These are phyloP conservation scores for Ciborinia camelliae DNA, from an alignment of 2,329 filamentous ascomycete genomes.

Conservation along the genomic window DNA sequence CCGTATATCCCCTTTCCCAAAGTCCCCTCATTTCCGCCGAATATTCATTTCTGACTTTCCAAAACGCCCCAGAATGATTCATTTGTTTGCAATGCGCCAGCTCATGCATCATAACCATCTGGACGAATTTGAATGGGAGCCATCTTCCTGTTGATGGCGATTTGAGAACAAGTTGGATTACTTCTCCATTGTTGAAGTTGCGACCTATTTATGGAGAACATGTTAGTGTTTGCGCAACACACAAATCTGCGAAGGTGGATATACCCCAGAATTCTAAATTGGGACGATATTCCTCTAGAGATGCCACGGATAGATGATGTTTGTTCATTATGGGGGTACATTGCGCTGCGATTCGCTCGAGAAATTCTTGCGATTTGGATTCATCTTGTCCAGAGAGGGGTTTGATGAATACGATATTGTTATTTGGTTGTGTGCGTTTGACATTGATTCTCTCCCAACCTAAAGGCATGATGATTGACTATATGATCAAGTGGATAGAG, in stretches of 20 bases:
- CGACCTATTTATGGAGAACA: slow-evolving; percentile 54
- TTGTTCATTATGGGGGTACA: slow-evolving; percentile 70
- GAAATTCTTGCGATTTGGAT: slow-evolving; percentile 62
- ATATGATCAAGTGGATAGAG: neutral
- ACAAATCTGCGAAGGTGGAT: neutral
- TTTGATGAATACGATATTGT: slow-evolving; percentile 81
- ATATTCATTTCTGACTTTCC: slow-evolving; percentile 72
- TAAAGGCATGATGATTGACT: slow-evolving; percentile 58
- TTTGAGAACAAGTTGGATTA: slow-evolving; percentile 79
- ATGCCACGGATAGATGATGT: slow-evolving; percentile 61
- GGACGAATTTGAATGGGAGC: slow-evolving; percentile 79
- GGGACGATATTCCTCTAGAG: slow-evolving; percentile 76
- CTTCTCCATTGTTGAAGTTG: slow-evolving; percentile 87
- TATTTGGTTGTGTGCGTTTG: slow-evolving; percentile 69
- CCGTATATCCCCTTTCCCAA: slow-evolving; percentile 68
- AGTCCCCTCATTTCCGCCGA: slow-evolving; percentile 67
- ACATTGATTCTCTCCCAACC: slow-evolving; percentile 78
- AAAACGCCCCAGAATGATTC: slow-evolving; percentile 82
- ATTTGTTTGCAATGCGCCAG: slow-evolving; percentile 86
- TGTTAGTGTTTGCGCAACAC: neutral
- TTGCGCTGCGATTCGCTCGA: slow-evolving; percentile 77
- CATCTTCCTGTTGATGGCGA: slow-evolving; percentile 62
- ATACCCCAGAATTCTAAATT: slow-evolving; percentile 69
- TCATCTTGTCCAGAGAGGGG: slow-evolving; percentile 64
- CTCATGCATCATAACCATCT: slow-evolving; percentile 92